Conservation (phyloP, 116 monocot species). For the Dioscorea cayenensis region DNA sequence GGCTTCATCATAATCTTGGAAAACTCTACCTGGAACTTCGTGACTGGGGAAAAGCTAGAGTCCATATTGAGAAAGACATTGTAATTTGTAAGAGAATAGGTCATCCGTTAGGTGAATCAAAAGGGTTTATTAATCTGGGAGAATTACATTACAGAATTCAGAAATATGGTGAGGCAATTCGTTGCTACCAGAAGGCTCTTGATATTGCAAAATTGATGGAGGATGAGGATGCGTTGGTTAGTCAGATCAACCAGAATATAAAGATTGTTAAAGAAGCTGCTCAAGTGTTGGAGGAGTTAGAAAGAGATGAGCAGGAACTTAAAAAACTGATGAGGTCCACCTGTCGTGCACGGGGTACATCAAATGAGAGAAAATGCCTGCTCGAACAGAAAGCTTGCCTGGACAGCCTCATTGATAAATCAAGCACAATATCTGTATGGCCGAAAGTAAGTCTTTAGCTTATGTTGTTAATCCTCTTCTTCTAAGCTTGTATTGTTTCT, state of each 20-base stretch:
- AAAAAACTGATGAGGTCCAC: conserved; percentile 58
- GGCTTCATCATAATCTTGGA: conserved; percentile 94
- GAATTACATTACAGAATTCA: conserved; percentile 71
- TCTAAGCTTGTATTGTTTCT: not conserved
- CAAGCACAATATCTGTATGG: conserved; percentile 68
- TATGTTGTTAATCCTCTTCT: not conserved
- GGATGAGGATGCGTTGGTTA: conserved; percentile 76
- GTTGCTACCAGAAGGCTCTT: conserved; percentile 76
- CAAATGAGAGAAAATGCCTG: conserved; percentile 65
- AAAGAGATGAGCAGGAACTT: conserved; percentile 69
- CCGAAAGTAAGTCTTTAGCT: conserved; percentile 43
- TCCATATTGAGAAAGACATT: conserved; percentile 80
- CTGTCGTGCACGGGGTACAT: conserved; percentile 48
- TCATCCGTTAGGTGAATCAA: conserved; percentile 75
- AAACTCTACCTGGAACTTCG: conserved; percentile 66
- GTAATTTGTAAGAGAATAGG: conserved; percentile 75
- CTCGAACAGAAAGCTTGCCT: conserved; percentile 53
- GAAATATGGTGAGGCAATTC: conserved; percentile 71
- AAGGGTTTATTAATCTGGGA: conserved; percentile 90
- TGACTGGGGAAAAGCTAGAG: conserved; percentile 64
- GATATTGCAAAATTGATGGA: conserved; percentile 62
- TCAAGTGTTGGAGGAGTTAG: conserved; percentile 54
- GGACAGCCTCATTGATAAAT: conserved; percentile 68
- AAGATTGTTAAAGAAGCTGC: conserved; percentile 59
- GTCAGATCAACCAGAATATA: conserved; percentile 70